Evolutionary conservation across 441 rosid genomes (phyloP), one percentile per base, ranked within the genome.

Genomic region (Melastoma candidum): DNA sequence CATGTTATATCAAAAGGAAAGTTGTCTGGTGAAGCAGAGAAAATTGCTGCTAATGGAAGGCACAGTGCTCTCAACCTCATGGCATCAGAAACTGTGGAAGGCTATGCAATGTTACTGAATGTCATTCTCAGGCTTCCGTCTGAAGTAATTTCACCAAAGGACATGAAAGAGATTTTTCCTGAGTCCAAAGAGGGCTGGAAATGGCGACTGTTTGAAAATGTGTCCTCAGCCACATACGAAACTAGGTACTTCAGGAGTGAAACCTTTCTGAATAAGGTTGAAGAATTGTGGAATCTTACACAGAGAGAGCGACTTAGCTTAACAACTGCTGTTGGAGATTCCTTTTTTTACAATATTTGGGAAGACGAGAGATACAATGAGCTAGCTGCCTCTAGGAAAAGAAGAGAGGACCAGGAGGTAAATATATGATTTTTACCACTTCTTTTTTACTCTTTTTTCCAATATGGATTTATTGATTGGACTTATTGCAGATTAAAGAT

Each of bases 351-450:
- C 73, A 90, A 79, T 54, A 80, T 89, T 58, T 89, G 97, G 99
- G 80, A 71, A 64, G 96, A 82, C 48, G 84, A 84, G 74, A 83
- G 74, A 70, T 54, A 58, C 58, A 63, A 59, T 47, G 72, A 67
- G 58, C 63, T 66, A 53, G 51, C 77, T 13, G 62, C 68, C 74
- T 61, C 25, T 68, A 86, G 65, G 69, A 83, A 80, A 71, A 81
- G 75, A 71, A 72, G 78, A 74, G 95, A 93, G 74, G 99, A 86
- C 8, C 88, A 81, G 68, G 95, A 89, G 90, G 97, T 93, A 71
- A 68, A 65, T 50, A n/a, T 61, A 7, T 11, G 13, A 12, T 12
- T 44, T 27, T 26, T 17, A 17, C 22, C 17, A 11, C 39, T 22
- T 50, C 6, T 59, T 17, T 26, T 45, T 51, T 46, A 44, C 43